Conservation (phyloP, 2,329 filamentous ascomycete genomes). For the Neurospora sp. region DNA sequence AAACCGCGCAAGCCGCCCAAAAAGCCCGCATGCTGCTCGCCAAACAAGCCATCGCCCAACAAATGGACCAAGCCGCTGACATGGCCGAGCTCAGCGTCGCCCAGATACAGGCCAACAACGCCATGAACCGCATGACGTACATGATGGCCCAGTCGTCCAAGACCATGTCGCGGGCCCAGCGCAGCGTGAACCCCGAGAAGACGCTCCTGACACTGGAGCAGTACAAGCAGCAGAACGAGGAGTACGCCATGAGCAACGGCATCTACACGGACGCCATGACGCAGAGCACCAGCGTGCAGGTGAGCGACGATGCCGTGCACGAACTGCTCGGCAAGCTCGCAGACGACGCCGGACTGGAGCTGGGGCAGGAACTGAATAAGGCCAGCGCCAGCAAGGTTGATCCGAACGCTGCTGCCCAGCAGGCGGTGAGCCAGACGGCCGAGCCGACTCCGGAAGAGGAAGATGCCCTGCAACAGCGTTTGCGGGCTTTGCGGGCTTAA, state of each 20-base stretch:
- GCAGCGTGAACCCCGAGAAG: constrained; percentile 49
- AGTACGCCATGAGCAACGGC: constrained; percentile 54
- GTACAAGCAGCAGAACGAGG: constrained; percentile 53
- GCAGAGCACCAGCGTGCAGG: constrained; percentile 61
- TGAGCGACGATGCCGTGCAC: constrained; percentile 78
- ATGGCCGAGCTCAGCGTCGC: constrained; percentile 51
- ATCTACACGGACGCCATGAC: constrained; percentile 83
- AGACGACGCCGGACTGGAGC: constrained; percentile 78
- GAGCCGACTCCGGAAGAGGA: constrained; percentile 71
- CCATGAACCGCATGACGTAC: constrained; percentile 55
- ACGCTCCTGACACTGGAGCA: constrained; percentile 52
- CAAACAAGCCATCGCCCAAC: constrained; percentile 51
- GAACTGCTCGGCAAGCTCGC: constrained; percentile 76
- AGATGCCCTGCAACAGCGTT: constrained; percentile 58
- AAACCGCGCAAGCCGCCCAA: constrained; percentile 53
- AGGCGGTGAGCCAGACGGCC: constrained; percentile 33
- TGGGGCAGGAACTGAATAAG: constrained; percentile 62
- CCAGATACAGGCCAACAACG: constrained; percentile 55
- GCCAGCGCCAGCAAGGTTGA: constrained; percentile 48
- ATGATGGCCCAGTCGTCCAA: constrained; percentile 53
- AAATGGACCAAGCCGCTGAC: constrained; percentile 57
- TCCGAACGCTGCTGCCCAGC: constrained; percentile 23
- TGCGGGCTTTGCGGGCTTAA: constrained; percentile 43
- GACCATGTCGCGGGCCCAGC: constrained; percentile 49
- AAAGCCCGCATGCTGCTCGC: constrained; percentile 54